Evolutionary conservation across 106 monocot species (phyloP).

Genomic region (Ottelia alismoides): DNA sequence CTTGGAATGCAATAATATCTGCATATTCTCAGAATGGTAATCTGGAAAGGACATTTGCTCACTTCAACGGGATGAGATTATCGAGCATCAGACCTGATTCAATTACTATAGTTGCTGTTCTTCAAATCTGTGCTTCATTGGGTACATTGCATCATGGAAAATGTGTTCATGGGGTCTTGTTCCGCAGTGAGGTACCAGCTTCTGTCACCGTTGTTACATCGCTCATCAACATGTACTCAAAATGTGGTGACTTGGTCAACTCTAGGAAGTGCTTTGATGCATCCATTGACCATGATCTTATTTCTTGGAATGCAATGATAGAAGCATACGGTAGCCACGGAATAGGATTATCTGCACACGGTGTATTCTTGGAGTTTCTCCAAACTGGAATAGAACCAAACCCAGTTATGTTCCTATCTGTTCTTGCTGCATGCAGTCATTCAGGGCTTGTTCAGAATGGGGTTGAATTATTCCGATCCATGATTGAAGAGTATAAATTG

Average conservation of each 20-base stretch:
- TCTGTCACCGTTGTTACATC: constrained; percentile 36
- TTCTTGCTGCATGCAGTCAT: constrained; percentile 40
- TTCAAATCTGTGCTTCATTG: constrained; percentile 43
- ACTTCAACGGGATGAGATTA: constrained; percentile 32
- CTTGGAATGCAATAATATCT: constrained; percentile 60
- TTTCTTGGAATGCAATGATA: constrained; percentile 36
- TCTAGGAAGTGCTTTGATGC: constrained; percentile 24
- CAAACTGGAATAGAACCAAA: constrained; percentile 24
- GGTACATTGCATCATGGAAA: constrained; percentile 41
- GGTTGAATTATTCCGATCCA: constrained; percentile 18
- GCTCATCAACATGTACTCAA: constrained; percentile 45
- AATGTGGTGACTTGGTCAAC: constrained; percentile 24
- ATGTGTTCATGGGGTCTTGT: constrained; percentile 27
- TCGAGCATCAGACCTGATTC: constrained; percentile 21
- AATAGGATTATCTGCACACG: constrained; percentile 19
- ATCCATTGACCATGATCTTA: constrained; percentile 19
- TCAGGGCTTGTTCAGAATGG: constrained; percentile 26
- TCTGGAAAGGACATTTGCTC: constrained; percentile 20
- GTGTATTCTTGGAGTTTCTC: constrained; percentile 16
- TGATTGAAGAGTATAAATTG: constrained; percentile 17
- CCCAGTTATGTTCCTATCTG: constrained; percentile 30
- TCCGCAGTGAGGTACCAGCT: constrained; percentile 8
- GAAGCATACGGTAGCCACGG: constrained; percentile 36
- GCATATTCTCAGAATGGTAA: constrained; percentile 37
- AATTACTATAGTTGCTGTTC: constrained; percentile 39